phyloP scores from a whole-genome alignment of 2,329 filamentous ascomycete genomes.

The Blastomyces percursus region DNA sequence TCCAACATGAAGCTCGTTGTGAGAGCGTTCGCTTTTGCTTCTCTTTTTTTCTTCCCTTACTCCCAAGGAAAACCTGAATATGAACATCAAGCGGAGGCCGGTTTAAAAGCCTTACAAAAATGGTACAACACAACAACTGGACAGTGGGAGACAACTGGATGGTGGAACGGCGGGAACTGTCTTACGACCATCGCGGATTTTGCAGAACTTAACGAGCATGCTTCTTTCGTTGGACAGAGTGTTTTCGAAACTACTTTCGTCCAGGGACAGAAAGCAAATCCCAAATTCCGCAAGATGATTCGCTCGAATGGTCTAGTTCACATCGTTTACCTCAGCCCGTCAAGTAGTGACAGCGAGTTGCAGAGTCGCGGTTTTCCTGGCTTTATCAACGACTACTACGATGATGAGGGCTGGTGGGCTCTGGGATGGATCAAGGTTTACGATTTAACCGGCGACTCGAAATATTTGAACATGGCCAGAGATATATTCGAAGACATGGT shows the following conservation, averaged over 20 bases:
- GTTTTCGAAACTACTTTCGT: slow-evolving; percentile 38
- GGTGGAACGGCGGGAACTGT: slow-evolving; percentile 64
- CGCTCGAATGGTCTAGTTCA: not conserved
- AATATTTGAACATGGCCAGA: slow-evolving; percentile 39
- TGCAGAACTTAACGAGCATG: slow-evolving; percentile 27
- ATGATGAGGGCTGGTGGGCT: slow-evolving; percentile 46
- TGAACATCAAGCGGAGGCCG: not conserved
- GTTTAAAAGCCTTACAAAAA: slow-evolving; percentile 37
- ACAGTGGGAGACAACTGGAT: slow-evolving; percentile 49
- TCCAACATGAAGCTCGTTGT: not conserved
- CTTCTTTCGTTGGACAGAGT: slow-evolving; percentile 23
- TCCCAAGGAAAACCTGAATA: not conserved
- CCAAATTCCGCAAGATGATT: not conserved
- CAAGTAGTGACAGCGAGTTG: not conserved
- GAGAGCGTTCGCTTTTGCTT: not conserved
- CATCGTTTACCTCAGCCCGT: not conserved
- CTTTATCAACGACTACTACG: slow-evolving; percentile 39
- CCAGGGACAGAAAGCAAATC: slow-evolving; percentile 5
- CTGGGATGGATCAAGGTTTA: slow-evolving; percentile 46
- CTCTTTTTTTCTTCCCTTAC: not conserved
- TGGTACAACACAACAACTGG: slow-evolving; percentile 54
- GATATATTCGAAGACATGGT: slow-evolving; percentile 41
- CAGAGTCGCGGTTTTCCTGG: not conserved
- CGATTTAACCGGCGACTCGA: slow-evolving; percentile 37
- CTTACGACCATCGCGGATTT: slow-evolving; percentile 52